Evolutionary conservation across 2,329 filamentous ascomycete genomes (phyloP), one percentile per base, ranked within the genome.

Genomic region (Xylaria multiplex): DNA sequence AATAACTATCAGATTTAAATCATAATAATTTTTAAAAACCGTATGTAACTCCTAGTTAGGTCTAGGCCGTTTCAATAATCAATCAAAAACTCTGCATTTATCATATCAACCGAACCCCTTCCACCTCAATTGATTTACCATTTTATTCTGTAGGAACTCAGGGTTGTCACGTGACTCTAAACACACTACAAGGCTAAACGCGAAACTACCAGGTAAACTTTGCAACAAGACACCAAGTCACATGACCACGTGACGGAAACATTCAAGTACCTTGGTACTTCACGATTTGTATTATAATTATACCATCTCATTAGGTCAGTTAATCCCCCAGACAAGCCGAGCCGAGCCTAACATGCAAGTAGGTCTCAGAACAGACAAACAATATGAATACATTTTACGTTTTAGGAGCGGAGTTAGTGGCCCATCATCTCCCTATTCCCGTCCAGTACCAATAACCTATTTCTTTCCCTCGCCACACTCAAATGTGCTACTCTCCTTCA

Each of bases 401-500:
- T 19, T 35, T 8, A n/a, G 22, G n/a, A 50, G 45, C 8, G 5
- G 45, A 43, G 42, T 50, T 49, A 14, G 2, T n/a, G 8, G 6
- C 1, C 13, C 37, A 32, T 8, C 16, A 11, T 4, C 30, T 27
- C 13, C 6, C 32, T 5, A 22, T 2, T 24, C 24, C 35, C 11
- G 46, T 22, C 30, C 8, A 32, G 22, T 52, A 16, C 22, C 40
- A 43, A 43, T 6, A 7, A 5, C 32, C 53, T 62, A 54, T 6
- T 54, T 45, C 37, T 32, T 65, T 50, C 56, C 62, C 55, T 59
- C 56, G 9, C 32, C 49, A 57, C 56, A 69, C 49, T 71, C 71
- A 62, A 74, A 74, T 48, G 50, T 62, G 30, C 79, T 81, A 32
- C 74, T 77, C 70, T 79, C 75, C 65, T 68, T 74, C 59, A 82